Evolutionary conservation across 805 yeast species (phyloP), one percentile per base, ranked within the genome.

Genomic region (Saccharomycopsis guyanensis): DNA sequence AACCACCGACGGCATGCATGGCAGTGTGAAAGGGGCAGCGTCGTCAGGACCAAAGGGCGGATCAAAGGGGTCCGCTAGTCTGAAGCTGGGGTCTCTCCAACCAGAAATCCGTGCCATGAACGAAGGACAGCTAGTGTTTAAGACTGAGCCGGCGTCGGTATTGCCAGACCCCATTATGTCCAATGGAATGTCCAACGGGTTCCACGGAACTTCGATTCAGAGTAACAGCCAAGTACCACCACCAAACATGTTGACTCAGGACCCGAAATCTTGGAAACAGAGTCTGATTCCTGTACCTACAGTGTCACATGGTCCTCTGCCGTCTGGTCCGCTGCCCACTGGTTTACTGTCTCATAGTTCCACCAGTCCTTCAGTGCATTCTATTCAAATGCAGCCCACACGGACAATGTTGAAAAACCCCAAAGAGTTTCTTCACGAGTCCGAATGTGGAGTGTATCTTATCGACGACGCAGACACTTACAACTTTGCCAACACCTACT

Each of bases 401-500:
- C 22, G 29, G 44, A 32, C 22, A 4, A 16, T 15, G n/a, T 12
- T n/a, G 18, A 16, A 33, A 13, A 13, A 40, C 18, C 18, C 43
- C 18, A 32, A 25, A 8, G 35, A 40, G 13, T 16, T 18, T 15
- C 15, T 24, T 10, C 35, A 16, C 13, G 43, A 22, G 40, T 33
- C 16, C 24, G 16, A 19, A 23, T 13, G 22, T 36, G 49, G 37
- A 6, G 24, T 43, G 15, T 45, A 45, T 7, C 24, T 43, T 7
- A 35, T 46, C 22, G 48, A 43, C 29, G 43, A 42, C 15, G 12
- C 20, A 13, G 47, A 43, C 16, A 10, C 33, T 4, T 16, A 16
- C 6, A 35, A 25, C 23, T 45, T 48, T 40, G 31, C 43, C 20
- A 48, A 40, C 27, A 25, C 36, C 13, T 48, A 45, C 22, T 44